phyloP scores from a whole-genome alignment of 1,139 yeast species.

The Magnusiomyces tetraspermus region DNA sequence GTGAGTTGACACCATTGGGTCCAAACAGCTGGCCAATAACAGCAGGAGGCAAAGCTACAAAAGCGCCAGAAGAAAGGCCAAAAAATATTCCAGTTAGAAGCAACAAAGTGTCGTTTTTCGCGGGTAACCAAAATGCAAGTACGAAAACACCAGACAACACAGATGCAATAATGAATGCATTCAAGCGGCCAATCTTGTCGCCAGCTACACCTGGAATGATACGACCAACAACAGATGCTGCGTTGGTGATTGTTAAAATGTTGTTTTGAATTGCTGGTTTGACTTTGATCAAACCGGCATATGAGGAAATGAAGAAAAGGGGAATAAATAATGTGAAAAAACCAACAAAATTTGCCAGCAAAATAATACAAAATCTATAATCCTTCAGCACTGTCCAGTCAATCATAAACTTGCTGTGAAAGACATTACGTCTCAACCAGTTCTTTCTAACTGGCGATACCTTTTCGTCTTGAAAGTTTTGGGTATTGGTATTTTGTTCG shows the following conservation, averaged over 20 bases:
- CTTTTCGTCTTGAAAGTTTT: no score
- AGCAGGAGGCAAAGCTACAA: constrained; percentile 35
- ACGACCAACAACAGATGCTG: constrained; percentile 42
- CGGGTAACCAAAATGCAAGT: constrained; percentile 26
- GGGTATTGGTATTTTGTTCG: no score
- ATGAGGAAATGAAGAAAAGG: constrained; percentile 25
- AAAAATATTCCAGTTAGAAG: constrained; percentile 37
- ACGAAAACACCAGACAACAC: constrained; percentile 23
- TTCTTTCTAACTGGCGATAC: no score
- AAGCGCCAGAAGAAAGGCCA: constrained; percentile 40
- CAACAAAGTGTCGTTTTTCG: constrained; percentile 18
- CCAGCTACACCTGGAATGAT: constrained; percentile 41
- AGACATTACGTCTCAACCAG: neutral
- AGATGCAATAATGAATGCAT: constrained; percentile 33
- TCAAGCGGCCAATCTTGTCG: constrained; percentile 41
- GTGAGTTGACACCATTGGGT: constrained; percentile 37
- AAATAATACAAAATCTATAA: constrained; percentile 15
- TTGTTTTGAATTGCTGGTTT: constrained; percentile 23
- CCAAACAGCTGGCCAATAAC: constrained; percentile 39
- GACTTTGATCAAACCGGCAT: constrained; percentile 10
- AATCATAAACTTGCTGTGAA: constrained; percentile 1
- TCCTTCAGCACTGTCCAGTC: constrained; percentile 21
- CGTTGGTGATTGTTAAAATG: constrained; percentile 42
- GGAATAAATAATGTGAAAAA: constrained; percentile 35
- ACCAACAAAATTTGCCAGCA: constrained; percentile 23